Conservation (phyloP, 208 protist species). For the Strigomonas galati region DNA sequence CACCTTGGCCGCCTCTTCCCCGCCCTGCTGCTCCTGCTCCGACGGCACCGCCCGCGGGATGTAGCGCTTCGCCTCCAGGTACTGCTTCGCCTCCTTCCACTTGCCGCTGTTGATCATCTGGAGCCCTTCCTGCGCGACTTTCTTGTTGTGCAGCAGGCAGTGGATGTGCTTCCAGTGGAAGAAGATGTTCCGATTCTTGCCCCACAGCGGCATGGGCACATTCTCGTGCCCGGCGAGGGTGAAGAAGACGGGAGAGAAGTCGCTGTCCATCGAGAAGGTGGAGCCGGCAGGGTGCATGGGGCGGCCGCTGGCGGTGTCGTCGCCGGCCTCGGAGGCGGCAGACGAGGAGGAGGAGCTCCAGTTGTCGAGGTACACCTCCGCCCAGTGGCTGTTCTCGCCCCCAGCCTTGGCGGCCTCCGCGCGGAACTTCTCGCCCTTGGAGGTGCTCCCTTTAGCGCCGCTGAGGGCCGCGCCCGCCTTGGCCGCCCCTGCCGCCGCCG, state of each 20-base stretch:
- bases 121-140: conserved; percentile 54
- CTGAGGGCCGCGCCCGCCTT: too few species aligned
- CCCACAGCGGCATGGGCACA: conserved; percentile 17
- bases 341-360: conserved; percentile 15
- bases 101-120: conserved; percentile 54
- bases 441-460: too few species aligned
- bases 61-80: conserved; percentile 49
- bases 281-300: neutral
- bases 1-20: neutral
- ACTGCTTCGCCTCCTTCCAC: conserved; percentile 68
- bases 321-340: neutral
- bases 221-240: neutral
- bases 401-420: neutral
- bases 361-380: conserved; percentile 40
- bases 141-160: conserved; percentile 73
- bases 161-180: conserved; percentile 91
- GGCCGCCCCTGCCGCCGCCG: conserved; percentile 15
- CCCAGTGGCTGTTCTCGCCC: conserved; percentile 12
- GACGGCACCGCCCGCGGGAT: conserved; percentile 22
- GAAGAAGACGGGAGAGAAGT: conserved; percentile 5
- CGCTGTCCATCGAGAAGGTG: neutral
- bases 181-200: conserved; percentile 28
- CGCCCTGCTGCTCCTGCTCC: conserved; percentile 1
- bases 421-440: neutral
- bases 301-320: neutral